phyloP scores from a whole-genome alignment of 176 grass and related monocot species.

The Zoysia japonica region DNA sequence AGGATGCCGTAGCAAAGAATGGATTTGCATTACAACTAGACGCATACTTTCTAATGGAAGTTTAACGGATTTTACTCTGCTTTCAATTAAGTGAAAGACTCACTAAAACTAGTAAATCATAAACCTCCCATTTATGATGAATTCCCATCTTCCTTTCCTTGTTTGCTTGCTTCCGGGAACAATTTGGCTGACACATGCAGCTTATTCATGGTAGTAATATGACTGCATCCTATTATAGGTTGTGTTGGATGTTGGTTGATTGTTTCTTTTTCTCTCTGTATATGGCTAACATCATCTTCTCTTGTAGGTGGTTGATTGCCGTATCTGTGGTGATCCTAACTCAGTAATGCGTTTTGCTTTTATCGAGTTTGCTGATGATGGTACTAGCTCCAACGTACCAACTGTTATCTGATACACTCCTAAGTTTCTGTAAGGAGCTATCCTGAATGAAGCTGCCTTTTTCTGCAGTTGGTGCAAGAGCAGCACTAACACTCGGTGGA shows the following conservation, averaged over 20 bases:
- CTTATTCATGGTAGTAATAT: not conserved
- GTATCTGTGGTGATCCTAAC: conserved; percentile 90
- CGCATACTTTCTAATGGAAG: not conserved
- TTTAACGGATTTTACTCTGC: not conserved
- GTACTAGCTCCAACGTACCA: conserved; percentile 45
- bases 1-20: not conserved
- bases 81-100: conserved; percentile 8
- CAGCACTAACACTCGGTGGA: conserved; percentile 77
- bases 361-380: conserved; percentile 96
- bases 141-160: not conserved
- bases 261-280: not conserved
- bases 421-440: conserved; percentile 23
- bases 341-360: conserved; percentile 96
- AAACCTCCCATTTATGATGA: not conserved
- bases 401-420: conserved; percentile 7
- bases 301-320: conserved; percentile 89
- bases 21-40: conserved; percentile 9
- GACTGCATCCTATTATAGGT: not conserved
- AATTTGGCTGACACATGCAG: conserved; percentile 22
- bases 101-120: not conserved
- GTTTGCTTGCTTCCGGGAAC: not conserved
- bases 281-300: conserved; percentile 27
- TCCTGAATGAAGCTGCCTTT: conserved; percentile 26
- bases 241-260: not conserved
- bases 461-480: conserved; percentile 79